Base-by-base conservation (phyloP, 2,329 filamentous ascomycete genomes). In the Alternaria longipes region DNA sequence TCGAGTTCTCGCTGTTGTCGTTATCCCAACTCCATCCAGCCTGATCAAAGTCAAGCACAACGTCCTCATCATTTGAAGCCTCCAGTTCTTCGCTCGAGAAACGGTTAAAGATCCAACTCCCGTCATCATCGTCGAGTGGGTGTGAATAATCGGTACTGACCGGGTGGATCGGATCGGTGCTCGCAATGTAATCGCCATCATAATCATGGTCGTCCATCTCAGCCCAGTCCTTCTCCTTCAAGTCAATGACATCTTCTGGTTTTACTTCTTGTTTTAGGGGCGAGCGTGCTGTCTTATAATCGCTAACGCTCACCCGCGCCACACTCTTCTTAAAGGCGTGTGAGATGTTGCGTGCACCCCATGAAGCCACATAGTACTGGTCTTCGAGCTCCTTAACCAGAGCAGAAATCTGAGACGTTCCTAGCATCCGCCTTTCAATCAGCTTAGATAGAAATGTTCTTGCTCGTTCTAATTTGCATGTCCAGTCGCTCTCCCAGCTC, bases 161-260 rank as follows among this genome's bases (percentile, higher is more conserved):
- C 4, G 69, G 72, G 38, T 74, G 71, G 0, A 75, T 8, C 4
- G 72, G 68, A 53, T 74, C 72, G 1, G 65, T 70, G 32, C 66
- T 71, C 2, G 56, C 67, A 6, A 64, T 38, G 40, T 66, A 71
- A 9, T 68, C 54, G 1, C 61, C 67, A 22, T 73, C 68, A 9
- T 70, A 71, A 3, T 67, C 54, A 5, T 63, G 42, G 5, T 50
- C 60, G 6, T 49, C 49, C 51, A 62, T 62, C 1, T 65, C 42
- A 16, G 16, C 28, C 54, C 60, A 56, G 5, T 52, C 8, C 5
- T 42, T n/a, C 24, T 40, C 22, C 16, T 22, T 22, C 3, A 11
- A 32, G 3, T 65, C 50, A 1, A 58, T 46, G 8, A 74, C 46
- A 9, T 76, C 71, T 16, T 72, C 64, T 0, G 63, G 65, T 1